Percentiles rank a stretch among this genome's conserved stretches.
Evolutionary conservation across 2,329 filamentous ascomycete species (phyloP).

Genomic region (Stagonosporopsis vannaccii): DNA sequence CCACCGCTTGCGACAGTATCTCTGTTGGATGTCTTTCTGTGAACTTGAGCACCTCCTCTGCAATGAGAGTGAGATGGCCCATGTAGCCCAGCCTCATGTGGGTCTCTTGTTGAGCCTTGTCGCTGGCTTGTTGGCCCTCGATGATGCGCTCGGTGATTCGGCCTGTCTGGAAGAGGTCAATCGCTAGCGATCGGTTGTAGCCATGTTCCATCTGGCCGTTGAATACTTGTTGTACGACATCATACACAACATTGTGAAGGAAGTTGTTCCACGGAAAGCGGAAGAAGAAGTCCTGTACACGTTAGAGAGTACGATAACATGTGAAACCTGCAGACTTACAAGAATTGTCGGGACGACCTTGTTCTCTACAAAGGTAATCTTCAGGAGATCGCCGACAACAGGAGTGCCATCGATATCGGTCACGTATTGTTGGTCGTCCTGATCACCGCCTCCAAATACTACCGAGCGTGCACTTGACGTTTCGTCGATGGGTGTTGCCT

Average conservation of each 20-base stretch:
- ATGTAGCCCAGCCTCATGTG: conserved; percentile 97
- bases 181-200: conserved; percentile 86
- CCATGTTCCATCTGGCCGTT: conserved; percentile 98
- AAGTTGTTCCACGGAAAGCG: conserved; percentile 99
- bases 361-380: conserved; percentile 95
- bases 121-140: conserved; percentile 84
- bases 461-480: conserved; percentile 44
- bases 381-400: conserved; percentile 92
- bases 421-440: conserved; percentile 57
- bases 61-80: conserved; percentile 95
- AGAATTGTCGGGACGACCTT: conserved; percentile 94
- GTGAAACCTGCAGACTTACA: conserved; percentile 63
- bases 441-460: conserved; percentile 42
- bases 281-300: conserved; percentile 90
- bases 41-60: conserved; percentile 98
- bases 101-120: conserved; percentile 81
- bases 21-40: conserved; percentile 93
- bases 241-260: conserved; percentile 97
- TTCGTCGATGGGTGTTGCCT: conserved; percentile 49
- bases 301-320: neutral
- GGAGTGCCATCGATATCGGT: conserved; percentile 70
- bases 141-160: conserved; percentile 92
- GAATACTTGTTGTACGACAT: conserved; percentile 98
- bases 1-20: conserved; percentile 79
- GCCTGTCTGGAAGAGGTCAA: conserved; percentile 91